Evolutionary conservation across 306 rosid species (phyloP).

Genomic region (Mucuna pruriens): DNA sequence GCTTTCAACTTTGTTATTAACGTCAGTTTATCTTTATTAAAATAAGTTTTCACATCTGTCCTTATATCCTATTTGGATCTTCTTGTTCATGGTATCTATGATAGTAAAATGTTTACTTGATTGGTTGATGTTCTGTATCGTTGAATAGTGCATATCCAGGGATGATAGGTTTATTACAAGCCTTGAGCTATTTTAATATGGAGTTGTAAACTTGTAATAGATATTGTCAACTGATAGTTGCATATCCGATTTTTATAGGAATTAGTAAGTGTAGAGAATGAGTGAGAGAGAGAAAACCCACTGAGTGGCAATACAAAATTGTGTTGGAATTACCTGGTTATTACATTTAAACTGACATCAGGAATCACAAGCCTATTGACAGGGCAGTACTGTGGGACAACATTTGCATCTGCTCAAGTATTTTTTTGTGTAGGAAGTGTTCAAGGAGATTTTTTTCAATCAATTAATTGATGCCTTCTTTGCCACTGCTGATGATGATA

Average conservation of each 20-base stretch:
- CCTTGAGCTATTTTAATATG: neutral
- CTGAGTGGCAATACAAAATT: neutral
- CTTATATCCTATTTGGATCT: neutral
- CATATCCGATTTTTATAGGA: neutral
- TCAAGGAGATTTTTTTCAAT: neutral
- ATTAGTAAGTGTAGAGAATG: neutral
- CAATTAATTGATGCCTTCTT: too few species aligned
- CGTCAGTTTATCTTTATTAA: neutral
- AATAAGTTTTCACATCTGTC: neutral
- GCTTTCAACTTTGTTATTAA: conserved; percentile 19
- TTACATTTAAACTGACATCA: neutral
- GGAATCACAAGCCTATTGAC: neutral
- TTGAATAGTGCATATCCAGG: neutral
- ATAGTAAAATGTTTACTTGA: neutral
- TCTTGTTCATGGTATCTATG: neutral
- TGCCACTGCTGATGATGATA: neutral
- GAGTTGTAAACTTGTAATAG: conserved; percentile 6
- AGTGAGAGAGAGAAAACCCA: conserved; percentile 13
- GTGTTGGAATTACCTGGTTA: neutral
- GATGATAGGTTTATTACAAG: conserved; percentile 4
- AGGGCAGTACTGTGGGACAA: conserved; percentile 10
- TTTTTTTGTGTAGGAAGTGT: neutral
- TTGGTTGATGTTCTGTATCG: neutral
- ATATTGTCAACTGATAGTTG: neutral
- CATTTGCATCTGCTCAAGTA: neutral